Evolutionary conservation across 73 alveolate genomes (phyloP), one percentile per base, ranked within the genome.

Genomic region (Stentor coeruleus): DNA sequence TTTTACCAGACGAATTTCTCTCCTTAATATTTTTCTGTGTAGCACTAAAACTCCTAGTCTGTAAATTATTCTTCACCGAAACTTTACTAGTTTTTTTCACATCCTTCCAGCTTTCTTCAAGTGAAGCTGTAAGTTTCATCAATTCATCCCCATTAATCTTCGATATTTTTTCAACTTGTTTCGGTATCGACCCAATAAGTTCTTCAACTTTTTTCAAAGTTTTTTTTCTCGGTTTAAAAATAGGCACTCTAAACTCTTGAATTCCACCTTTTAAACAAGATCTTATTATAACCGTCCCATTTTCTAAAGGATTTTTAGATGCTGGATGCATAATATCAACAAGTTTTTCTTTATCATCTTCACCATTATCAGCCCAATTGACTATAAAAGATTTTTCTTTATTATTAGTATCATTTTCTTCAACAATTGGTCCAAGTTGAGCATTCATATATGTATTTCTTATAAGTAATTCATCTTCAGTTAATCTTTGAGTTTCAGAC

Each of bases 401-500:
- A n/a, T 75, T 38, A 75, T 14, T 15, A 37, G 35, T 35, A n/a
- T 40, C 72, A 2, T 75, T n/a, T 26, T 75, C 85, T n/a, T 91
- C 88, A 72, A 91, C 96, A 36, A 89, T 84, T 38, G 97, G 96
- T 3, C 97, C 98, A 91, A 92, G 91, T 55, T 91, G 88, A 38
- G 98, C 95, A 82, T 94, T 94, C 35, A 94, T 74, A 82, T 89
- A 94, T 3, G 98, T 94, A 83, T 94, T 94, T 75, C 98, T 89
- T 28, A 94, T 86, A n/a, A 94, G 86, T 26, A 92, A 86, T 81
- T 94, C 98, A 58, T 94, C 98, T 30, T 85, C 39, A 58, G 84
- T 95, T 30, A 89, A 73, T 30, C 58, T 59, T 49, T 89, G 94
- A 59, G 90, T 92, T 81, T 93, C 98, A 82, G 88, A 87, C 97